phyloP scores from a whole-genome alignment of 805 yeast species.

The Wickerhamiella parazyma region DNA sequence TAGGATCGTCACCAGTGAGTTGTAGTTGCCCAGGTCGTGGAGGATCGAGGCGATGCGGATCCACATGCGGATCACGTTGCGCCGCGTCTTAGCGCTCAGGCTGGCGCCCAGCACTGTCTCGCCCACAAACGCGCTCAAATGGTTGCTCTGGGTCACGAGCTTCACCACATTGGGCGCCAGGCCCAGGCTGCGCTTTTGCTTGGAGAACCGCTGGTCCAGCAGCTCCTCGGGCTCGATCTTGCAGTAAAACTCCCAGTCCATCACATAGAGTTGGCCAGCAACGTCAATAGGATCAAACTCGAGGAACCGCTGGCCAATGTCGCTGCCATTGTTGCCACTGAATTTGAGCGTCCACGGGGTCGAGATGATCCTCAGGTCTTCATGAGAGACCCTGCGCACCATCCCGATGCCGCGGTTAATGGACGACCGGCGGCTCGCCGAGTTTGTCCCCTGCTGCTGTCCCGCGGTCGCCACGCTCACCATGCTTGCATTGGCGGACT shows the following conservation, averaged over 20 bases:
- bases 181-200: conserved; percentile 21
- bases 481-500: not conserved
- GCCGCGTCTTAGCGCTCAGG: conserved; percentile 22
- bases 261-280: conserved; percentile 26
- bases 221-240: conserved; percentile 23
- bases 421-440: conserved; percentile 5
- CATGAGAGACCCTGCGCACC: conserved; percentile 9
- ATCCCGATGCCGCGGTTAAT: conserved; percentile 6
- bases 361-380: conserved; percentile 9
- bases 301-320: conserved; percentile 10
- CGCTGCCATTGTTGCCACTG: conserved; percentile 6
- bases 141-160: conserved; percentile 23
- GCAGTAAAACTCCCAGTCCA: conserved; percentile 24
- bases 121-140: conserved; percentile 27
- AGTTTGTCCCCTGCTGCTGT: not conserved
- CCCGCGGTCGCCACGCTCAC: not conserved
- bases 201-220: conserved; percentile 25
- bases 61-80: conserved; percentile 27
- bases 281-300: conserved; percentile 25
- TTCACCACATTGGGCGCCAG: conserved; percentile 24
- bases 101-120: conserved; percentile 24
- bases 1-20: conserved; percentile 24
- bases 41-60: conserved; percentile 26
- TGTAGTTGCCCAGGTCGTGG: conserved; percentile 23
- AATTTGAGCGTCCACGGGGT: conserved; percentile 8